phyloP scores from a whole-genome alignment of 140 eudicot genomes.

The Senecio squalidus region DNA sequence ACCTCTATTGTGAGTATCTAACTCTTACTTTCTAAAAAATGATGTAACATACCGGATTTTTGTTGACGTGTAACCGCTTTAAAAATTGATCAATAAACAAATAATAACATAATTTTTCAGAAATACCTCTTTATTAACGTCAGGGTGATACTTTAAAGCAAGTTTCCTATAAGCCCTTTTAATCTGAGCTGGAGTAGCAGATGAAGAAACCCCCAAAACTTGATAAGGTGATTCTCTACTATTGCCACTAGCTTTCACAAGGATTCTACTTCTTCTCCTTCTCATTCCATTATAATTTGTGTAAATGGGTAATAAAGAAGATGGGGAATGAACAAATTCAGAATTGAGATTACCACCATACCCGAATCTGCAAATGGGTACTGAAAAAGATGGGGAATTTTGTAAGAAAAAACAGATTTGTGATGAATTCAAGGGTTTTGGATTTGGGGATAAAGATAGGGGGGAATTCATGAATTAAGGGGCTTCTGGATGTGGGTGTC shows the following conservation, averaged over 20 bases:
- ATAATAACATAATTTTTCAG: not conserved
- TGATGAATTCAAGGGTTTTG: constrained; percentile 22
- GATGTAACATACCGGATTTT: too few relatives aligned
- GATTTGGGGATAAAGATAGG: constrained; percentile 30
- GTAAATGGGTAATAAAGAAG: constrained; percentile 18
- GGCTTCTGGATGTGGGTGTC: constrained; percentile 13
- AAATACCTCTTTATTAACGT: constrained; percentile 89
- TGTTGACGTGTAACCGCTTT: not conserved
- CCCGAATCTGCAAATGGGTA: constrained; percentile 44
- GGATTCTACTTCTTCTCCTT: constrained; percentile 24
- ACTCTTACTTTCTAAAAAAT: too few relatives aligned
- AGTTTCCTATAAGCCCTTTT: constrained; percentile 90
- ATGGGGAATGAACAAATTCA: constrained; percentile 9
- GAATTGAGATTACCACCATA: constrained; percentile 22
- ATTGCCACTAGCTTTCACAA: constrained; percentile 43
- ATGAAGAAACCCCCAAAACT: constrained; percentile 80
- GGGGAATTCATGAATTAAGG: constrained; percentile 39
- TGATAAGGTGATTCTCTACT: constrained; percentile 78
- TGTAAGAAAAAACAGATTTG: not conserved
- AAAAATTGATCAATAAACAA: not conserved
- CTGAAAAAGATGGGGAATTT: constrained; percentile 26
- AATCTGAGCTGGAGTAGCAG: constrained; percentile 74
- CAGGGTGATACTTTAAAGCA: constrained; percentile 96
- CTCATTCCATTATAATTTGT: constrained; percentile 2
- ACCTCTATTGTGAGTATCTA: too few relatives aligned